Base-by-base conservation (phyloP, 2,329 filamentous ascomycete genomes). In the Cladosporium cucumerinum region DNA sequence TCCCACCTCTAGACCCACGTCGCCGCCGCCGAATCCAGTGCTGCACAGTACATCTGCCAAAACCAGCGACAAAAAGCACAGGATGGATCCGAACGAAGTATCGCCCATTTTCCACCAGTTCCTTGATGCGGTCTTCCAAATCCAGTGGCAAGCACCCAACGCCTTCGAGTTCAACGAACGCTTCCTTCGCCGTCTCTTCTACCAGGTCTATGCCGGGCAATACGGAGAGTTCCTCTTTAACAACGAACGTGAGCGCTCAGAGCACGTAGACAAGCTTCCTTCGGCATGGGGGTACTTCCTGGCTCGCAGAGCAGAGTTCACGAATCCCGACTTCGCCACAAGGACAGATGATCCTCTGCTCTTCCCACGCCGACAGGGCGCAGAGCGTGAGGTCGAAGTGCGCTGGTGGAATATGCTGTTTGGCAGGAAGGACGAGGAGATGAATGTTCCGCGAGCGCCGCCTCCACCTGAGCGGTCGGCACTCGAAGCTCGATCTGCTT, bases 61-160 rank as follows among this genome's bases (percentile, higher is more conserved):
- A 8, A 78, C 82, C 34, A 80, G 83, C 51, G 85, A 88, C 64
- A 85, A 86, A 69, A 66, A 72, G 57, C 87, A 92, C 70, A 85
- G 88, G 11, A 97, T 93, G 0, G 87, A 88, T 66, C 87, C 89
- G n/a, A 95, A 92, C 70, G 95, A 98, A 80, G 90, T 96, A 36
- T 96, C 93, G 66, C 95, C 95, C 0, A 91, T 99, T 26, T 99
- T 99, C 78, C 95, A 99, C 72, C 95, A 99, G 74, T 99, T 98
- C 78, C 85, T 99, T 11, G 95, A 98, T 74, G 93, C 92, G 43
- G 92, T 92, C 1, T 98, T 95, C 75, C 95, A 99, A 76, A 83
- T 99, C 30, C 80, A 96, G 26, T 84, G 91, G 66, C 95, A 98
- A 75, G 83, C 94, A 72, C 93, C 93, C 0, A 90, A 87, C 7